phyloP scores from a whole-genome alignment of 2,329 filamentous ascomycete genomes.

The Aspergillus neotritici region DNA sequence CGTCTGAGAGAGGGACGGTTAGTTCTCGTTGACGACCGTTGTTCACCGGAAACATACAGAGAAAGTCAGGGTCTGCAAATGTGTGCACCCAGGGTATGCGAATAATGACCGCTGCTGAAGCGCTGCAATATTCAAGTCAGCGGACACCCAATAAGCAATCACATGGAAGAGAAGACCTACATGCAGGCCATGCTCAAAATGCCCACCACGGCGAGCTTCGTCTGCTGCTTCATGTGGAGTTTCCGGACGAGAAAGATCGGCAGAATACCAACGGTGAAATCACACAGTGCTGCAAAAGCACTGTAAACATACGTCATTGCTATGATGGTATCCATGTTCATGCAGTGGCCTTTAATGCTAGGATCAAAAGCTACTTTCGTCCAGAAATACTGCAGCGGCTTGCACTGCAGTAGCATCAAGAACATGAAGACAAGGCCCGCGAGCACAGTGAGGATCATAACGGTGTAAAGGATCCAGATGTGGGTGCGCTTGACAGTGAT shows the following conservation, averaged over 20 bases:
- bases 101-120: constrained; percentile 43
- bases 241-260: constrained; percentile 51
- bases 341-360: constrained; percentile 36
- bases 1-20: constrained; percentile 17
- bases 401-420: constrained; percentile 51
- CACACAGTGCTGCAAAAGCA: constrained; percentile 34
- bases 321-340: constrained; percentile 33
- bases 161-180: constrained; percentile 44
- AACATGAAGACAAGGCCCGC: constrained; percentile 48
- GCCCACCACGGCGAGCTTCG: constrained; percentile 48
- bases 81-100: constrained; percentile 39
- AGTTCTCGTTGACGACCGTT: background rate
- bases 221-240: constrained; percentile 50
- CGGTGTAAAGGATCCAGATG: constrained; percentile 41
- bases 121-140: constrained; percentile 19
- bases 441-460: constrained; percentile 42
- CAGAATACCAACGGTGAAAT: constrained; percentile 50
- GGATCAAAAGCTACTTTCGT: constrained; percentile 21
- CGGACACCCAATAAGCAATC: constrained; percentile 14
- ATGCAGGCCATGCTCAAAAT: constrained; percentile 54
- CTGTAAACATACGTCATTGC: constrained; percentile 33
- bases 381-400: constrained; percentile 49
- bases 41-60: constrained; percentile 20
- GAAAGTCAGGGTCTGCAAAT: constrained; percentile 33
- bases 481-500: constrained; percentile 45